Conservation (phyloP, 768 basidiomycete genomes). For the Nidularia pulvinata region DNA sequence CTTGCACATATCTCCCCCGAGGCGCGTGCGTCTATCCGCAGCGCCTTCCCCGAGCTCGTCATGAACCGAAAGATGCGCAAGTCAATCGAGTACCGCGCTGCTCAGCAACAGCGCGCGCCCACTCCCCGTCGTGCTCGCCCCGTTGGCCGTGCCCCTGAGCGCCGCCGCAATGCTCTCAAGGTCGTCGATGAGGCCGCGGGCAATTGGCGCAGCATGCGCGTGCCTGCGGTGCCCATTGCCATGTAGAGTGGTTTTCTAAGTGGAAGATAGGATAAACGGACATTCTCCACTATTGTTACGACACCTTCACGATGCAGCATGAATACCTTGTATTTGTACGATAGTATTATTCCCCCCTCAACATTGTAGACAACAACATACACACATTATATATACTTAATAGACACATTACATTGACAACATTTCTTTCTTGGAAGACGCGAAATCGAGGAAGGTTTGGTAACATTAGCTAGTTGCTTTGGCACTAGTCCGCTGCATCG, state of each 20-base stretch:
- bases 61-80: constrained; percentile 24
- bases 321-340: too few species aligned
- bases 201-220: background rate
- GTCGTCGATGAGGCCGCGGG: background rate
- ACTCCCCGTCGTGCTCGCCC: constrained; percentile 5
- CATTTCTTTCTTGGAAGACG: too few species aligned
- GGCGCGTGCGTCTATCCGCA: constrained; percentile 18
- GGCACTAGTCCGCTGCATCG: too few species aligned
- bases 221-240: background rate
- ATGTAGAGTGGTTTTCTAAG: background rate
- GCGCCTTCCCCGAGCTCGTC: constrained; percentile 17
- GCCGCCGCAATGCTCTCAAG: constrained; percentile 4
- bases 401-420: too few species aligned
- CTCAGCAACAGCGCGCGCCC: background rate
- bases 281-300: too few species aligned
- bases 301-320: too few species aligned
- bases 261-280: too few species aligned
- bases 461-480: too few species aligned
- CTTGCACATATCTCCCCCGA: constrained; percentile 17
- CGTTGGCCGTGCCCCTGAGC: constrained; percentile 7
- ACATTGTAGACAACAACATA: too few species aligned
- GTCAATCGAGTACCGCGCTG: constrained; percentile 19
- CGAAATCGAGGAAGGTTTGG: too few species aligned
- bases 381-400: too few species aligned
- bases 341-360: too few species aligned